Base-by-base conservation (phyloP, 2,329 filamentous ascomycete genomes). In the Chrysoporthe puriensis region DNA sequence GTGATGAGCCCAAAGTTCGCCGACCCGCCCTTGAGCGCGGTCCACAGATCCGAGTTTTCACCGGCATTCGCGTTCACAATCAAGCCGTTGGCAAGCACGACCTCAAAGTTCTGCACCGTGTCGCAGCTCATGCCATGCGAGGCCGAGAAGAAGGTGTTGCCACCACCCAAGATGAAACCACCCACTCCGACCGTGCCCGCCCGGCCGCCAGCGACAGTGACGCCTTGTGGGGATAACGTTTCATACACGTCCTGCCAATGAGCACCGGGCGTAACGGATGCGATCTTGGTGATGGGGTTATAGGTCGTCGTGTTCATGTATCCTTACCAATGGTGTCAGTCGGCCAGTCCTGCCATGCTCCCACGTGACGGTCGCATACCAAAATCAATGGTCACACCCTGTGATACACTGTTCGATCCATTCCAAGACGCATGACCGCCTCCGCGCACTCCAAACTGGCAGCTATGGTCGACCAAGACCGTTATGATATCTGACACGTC, bases 81-180 rank as follows among this genome's bases (percentile, higher is more conserved):
- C 0, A 73, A 68, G 0, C 84, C 84, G 13, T 79, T 76, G 0
- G 81, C 79, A 0, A 85, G 76, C 0, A 87, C 84, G 7, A 87
- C 76, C 70, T 86, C 76, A 61, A 77, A 84, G 40, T 77, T 79
- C 42, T 73, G 71, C 13, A 84, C 78, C 18, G 79, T 82, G 71
- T 85, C 83, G 66, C 80, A 83, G 7, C 78, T 80, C 73, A 80
- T 83, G 3, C 85, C 84, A 36, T 80, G 74, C 0, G 74, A 74
- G 0, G 79, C 78, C 2, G 80, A 78, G 71, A 84, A 82, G 74
- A 79, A 85, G 0, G 82, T 83, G 34, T 85, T 79, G 13, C 85
- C 85, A 40, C 84, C 82, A 7, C 82, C 82, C 0, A 83, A 77
- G 4, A 80, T 71, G 43, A 83, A 76, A 0, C 83, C 83, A 3